A percentile compares a stretch with the other conserved stretches of the same genome.
phyloP scores from a whole-genome alignment of 176 grass and related monocot species.

The Echinochloa phyllopogon region DNA sequence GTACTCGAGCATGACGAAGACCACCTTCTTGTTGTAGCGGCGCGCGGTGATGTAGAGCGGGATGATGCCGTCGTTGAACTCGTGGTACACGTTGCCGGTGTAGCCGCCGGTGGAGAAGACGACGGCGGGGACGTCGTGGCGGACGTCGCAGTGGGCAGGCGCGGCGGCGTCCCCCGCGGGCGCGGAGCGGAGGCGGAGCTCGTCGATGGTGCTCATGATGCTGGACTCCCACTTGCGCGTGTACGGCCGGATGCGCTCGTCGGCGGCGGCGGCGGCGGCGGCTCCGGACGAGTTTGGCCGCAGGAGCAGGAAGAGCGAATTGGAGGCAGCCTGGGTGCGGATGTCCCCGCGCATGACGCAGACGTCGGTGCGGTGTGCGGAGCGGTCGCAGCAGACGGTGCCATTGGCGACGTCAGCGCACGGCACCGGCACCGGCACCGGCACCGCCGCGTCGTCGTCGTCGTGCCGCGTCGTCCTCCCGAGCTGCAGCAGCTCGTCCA shows the following conservation, averaged over 20 bases:
- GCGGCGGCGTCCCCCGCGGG: neutral
- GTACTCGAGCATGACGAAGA: constrained; percentile 81
- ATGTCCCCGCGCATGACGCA: constrained; percentile 65
- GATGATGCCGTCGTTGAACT: constrained; percentile 89
- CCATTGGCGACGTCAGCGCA: constrained; percentile 27
- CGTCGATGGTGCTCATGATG: constrained; percentile 82
- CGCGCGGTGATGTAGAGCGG: constrained; percentile 85
- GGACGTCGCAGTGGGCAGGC: constrained; percentile 44
- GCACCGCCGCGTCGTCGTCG: no score
- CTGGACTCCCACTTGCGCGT: constrained; percentile 86
- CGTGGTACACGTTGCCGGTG: constrained; percentile 92
- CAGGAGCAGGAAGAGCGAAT: constrained; percentile 36
- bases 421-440: neutral
- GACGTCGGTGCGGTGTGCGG: constrained; percentile 45
- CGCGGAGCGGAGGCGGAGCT: constrained; percentile 59
- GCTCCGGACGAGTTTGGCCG: neutral
- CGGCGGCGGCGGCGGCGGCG: neutral
- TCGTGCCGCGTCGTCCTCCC: neutral
- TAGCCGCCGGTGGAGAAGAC: constrained; percentile 92
- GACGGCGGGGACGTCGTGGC: constrained; percentile 58
- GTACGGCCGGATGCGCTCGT: constrained; percentile 46
- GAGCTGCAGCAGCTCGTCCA: constrained; percentile 54
- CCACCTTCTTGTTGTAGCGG: constrained; percentile 55
- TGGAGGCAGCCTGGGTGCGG: constrained; percentile 41
- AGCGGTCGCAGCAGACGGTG: constrained; percentile 64